Evolutionary conservation across 495 filamentous ascomycete genomes (phyloP), one percentile per base, ranked within the genome.

Genomic region (Podospora anserina): DNA sequence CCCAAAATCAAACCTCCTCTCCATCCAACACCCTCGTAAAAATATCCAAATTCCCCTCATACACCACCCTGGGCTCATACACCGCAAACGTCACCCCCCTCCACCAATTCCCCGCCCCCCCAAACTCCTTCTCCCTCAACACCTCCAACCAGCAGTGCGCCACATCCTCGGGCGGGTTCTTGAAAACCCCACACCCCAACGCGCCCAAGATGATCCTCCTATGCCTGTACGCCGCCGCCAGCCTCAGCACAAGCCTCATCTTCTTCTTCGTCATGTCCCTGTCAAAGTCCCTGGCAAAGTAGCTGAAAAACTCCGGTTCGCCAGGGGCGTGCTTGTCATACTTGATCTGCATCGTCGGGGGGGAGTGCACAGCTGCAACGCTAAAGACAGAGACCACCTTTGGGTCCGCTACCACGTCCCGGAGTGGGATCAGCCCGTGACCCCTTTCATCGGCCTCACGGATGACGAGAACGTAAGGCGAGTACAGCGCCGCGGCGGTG

Each of bases 161-260:
- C 16, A 90, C 85, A 56, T 84, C 83, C 13, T 80, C 72, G 0
- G 75, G 78, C 20, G 89, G 89, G 68, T 90, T 89, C 5, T 62
- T 70, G 75, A 88, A 90, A 9, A 80, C 86, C 0, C 88, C 89
- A 65, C 88, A 90, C 3, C 89, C 89, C 26, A 91, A 69, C 0
- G 88, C 88, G 0, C 88, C 87, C 3, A 91, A 80, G 18, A 90
- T 83, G 18, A 91, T 71, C 69, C 76, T 76, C 34, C 78, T 73
- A 69, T 89, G 87, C 16, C 77, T 77, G n/a, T 83, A 78, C 4
- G 70, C 64, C 19, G 79, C 87, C 28, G 86, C 84, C 19, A 88
- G 75, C 2, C 87, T 81, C 44, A 90, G 77, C 32, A 81, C 77
- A 32, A 85, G 62, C 28, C 87, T 78, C 77, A 91, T 90, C 70